These are phyloP conservation scores for Mycena galopus DNA, from an alignment of 768 basidiomycete genomes.

Conservation along the genomic window DNA sequence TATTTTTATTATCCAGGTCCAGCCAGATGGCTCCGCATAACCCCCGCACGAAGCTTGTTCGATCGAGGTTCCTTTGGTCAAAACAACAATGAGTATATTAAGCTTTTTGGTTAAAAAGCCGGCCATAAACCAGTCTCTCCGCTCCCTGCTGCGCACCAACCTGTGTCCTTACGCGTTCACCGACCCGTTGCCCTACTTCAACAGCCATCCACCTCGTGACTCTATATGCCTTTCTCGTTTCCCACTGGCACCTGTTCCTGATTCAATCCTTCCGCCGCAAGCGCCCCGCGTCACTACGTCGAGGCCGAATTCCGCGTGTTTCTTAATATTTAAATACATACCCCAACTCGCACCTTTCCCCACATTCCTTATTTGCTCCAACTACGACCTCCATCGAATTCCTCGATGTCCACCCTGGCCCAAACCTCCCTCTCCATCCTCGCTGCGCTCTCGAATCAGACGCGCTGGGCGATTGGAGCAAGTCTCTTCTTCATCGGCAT, in stretches of 20 bases:
- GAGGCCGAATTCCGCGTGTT: slow-evolving; percentile 49
- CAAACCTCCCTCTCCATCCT: too few species aligned
- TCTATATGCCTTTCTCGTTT: slow-evolving; percentile 66
- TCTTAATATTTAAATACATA: slow-evolving; percentile 59
- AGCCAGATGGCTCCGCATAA: slow-evolving; percentile 25
- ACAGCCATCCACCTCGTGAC: slow-evolving; percentile 65
- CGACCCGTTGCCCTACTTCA: slow-evolving; percentile 47
- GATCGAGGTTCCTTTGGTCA: slow-evolving; percentile 25
- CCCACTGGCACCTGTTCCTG: slow-evolving; percentile 51
- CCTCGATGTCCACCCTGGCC: too few species aligned
- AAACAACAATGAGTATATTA: slow-evolving; percentile 59
- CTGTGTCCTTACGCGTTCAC: slow-evolving; percentile 49
- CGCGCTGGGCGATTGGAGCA: too few species aligned
- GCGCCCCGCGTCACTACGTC: slow-evolving; percentile 40
- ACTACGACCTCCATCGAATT: too few species aligned
- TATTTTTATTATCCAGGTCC: slow-evolving; percentile 33
- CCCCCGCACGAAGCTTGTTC: slow-evolving; percentile 33
- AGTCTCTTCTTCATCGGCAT: too few species aligned
- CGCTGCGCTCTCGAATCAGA: too few species aligned
- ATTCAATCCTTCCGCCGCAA: slow-evolving; percentile 60
- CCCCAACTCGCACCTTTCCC: slow-evolving; percentile 58
- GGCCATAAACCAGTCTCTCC: slow-evolving; percentile 42
- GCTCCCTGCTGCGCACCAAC: slow-evolving; percentile 39
- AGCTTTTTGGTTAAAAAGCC: slow-evolving; percentile 51
- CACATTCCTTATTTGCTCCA: too few species aligned